Base-by-base conservation (phyloP, 176 grass and related monocot species). In the Tillandsia leiboldiana region DNA sequence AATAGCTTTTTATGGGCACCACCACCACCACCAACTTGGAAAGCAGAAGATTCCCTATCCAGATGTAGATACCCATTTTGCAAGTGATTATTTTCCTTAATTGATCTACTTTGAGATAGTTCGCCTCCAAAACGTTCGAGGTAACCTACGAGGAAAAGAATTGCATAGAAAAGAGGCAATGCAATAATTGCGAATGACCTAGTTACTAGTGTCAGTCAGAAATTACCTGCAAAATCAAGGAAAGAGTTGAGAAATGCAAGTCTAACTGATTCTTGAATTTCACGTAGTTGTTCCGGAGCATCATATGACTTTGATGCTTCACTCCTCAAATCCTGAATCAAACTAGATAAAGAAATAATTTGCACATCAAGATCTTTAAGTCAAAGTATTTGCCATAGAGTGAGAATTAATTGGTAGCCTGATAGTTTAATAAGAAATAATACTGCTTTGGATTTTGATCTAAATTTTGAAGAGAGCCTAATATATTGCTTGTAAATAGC, bases 231-330 rank as follows among this genome's bases (percentile, higher is more conserved):
- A 90, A 99, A 93, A 81, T 99, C 94, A 53, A 90, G 75, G 80
- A 99, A 99, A 51, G 82, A 90, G 79, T 88, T 99, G 47, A 93
- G 87, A 86, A 99, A 93, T 86, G 87, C 87, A 83, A 99, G 94
- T 80, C 89, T 87, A 71, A 99, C 84, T 64, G 94, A 99, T 77
- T 99, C 94, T 29, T 90, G 85, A 79, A 99, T 99, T 88, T 99
- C 94, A 66, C 88, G 90, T 75, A 99, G 82, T 50, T 88, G 89
- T 73, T 90, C 89, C 66, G 87, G 83, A 73, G 88, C 82, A 75
- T 93, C 79, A 20, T 76, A 83, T 28, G 75, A 87, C 84, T 88
- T 99, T 8, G 82, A 86, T 70, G 84, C 82, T 75, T 93, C 90
- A 26, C 71, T 90, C 77, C 80, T 93, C 80, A 99, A 54, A 83